Base-by-base conservation (phyloP, 371 early-diverging fungal genomes). In the Blakeslea trispora region DNA sequence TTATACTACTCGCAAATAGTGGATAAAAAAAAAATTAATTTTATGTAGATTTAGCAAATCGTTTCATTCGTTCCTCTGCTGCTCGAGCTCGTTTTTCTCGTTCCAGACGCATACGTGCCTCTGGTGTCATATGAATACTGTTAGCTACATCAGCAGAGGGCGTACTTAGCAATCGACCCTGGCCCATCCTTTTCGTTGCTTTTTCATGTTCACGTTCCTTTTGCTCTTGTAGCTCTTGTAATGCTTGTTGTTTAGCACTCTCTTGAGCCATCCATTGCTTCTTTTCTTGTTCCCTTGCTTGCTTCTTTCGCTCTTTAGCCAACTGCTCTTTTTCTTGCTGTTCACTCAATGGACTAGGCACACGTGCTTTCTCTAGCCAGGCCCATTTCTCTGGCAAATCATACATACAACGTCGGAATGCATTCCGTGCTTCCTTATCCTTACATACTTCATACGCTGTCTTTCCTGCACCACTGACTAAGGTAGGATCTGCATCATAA, bases 61-160 rank as follows among this genome's bases (percentile, higher is more conserved):
- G 61, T 28, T 66, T 66, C 58, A 88, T 71, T 57, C 91, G 69
- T 24, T 89, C 84, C 59, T 92, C 91, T 9, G 90, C 90, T 0
- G 95, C 95, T 62, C 83, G 73, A 19, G 91, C 90, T 48, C 93
- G 68, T 53, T 88, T 84, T 59, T 95, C 94, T 32, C 94, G 77
- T 57, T 95, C 95, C 23, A 91, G 59, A n/a, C 87, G 76, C 68
- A 81, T 82, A 23, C 91, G 79, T 46, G 80, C 76, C 58, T 89
- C 91, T 0, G 92, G 89, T n/a, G 92, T 83, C 76, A 93, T 77
- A 6, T 71, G 75, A 0, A 81, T 75, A 50, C 69, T 46, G 63
- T 68, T 44, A 50, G 63, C 40, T 2, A 24, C 28, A 32, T 24
- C 19, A 5, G 41, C 41, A 61, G 59, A 22, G 69, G 54, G 19